Evolutionary conservation across 805 yeast genomes (phyloP).

Genomic region (Clavispora fructus): DNA sequence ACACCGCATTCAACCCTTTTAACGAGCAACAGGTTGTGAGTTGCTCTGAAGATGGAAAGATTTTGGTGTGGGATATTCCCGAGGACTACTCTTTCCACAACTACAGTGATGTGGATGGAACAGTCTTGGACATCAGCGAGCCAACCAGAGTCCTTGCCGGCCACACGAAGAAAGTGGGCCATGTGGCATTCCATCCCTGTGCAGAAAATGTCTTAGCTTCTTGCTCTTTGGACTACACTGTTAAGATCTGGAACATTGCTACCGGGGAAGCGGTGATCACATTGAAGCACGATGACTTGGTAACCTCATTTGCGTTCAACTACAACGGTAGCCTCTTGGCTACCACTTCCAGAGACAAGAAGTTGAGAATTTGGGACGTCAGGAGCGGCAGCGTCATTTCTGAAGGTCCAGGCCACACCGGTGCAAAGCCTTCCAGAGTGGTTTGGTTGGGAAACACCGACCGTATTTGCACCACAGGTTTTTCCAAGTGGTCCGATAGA

Average conservation of each 20-base stretch:
- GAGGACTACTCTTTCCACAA: conserved; percentile 68
- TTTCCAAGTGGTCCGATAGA: conserved; percentile 87
- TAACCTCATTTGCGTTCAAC: conserved; percentile 89
- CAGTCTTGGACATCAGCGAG: conserved; percentile 54
- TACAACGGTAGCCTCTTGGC: conserved; percentile 84
- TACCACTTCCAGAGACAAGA: conserved; percentile 87
- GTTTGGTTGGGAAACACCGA: conserved; percentile 87
- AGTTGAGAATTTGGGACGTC: conserved; percentile 86
- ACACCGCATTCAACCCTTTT: conserved; percentile 94
- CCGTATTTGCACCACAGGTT: conserved; percentile 89
- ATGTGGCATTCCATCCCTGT: conserved; percentile 81
- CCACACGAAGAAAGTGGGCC: conserved; percentile 94
- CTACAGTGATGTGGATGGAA: conserved; percentile 48
- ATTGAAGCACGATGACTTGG: conserved; percentile 81
- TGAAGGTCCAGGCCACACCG: conserved; percentile 87
- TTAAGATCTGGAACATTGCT: conserved; percentile 85
- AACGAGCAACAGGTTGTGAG: conserved; percentile 48
- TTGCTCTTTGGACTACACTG: conserved; percentile 83
- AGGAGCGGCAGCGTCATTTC: conserved; percentile 66
- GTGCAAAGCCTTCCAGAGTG: conserved; percentile 86
- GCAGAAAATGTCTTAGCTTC: conserved; percentile 86
- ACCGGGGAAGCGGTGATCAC: conserved; percentile 67
- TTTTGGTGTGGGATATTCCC: conserved; percentile 86
- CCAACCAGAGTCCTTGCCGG: conserved; percentile 73
- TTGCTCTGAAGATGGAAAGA: conserved; percentile 39